These are phyloP conservation scores for Pestalotiopsis sp. DNA, from an alignment of 2,329 filamentous ascomycete genomes.

Conservation along the genomic window DNA sequence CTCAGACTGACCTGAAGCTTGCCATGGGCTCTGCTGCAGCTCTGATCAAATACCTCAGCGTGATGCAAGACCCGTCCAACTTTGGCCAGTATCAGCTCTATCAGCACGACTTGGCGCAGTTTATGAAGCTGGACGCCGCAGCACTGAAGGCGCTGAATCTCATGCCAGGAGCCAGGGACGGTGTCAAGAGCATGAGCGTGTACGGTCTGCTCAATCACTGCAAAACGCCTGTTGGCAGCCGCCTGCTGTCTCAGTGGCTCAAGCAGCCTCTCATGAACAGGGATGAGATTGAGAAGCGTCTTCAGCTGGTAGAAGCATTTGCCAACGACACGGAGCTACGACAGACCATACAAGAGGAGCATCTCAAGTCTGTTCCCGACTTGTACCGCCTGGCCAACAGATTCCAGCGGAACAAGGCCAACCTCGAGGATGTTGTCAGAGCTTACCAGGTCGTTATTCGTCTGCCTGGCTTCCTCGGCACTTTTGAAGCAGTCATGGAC, in stretches of 20 bases:
- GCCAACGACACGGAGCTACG: constrained; percentile 88
- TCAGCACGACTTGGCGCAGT: constrained; percentile 94
- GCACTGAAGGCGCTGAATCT: constrained; percentile 92
- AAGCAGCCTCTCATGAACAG: constrained; percentile 96
- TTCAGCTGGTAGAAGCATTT: constrained; percentile 94
- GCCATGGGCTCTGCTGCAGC: constrained; percentile 95
- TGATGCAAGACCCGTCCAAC: constrained; percentile 88
- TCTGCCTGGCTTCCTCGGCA: constrained; percentile 84
- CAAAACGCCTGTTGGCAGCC: constrained; percentile 91
- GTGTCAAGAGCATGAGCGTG: constrained; percentile 95
- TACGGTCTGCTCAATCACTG: constrained; percentile 95
- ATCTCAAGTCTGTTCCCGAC: constrained; percentile 89
- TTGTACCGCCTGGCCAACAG: constrained; percentile 91
- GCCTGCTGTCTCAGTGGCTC: constrained; percentile 90
- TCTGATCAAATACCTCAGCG: constrained; percentile 89
- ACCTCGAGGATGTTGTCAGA: constrained; percentile 90
- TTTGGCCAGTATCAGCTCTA: constrained; percentile 97
- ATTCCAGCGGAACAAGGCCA: constrained; percentile 89
- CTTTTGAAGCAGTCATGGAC: constrained; percentile 92
- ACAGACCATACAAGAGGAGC: constrained; percentile 96
- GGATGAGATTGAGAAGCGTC: constrained; percentile 83
- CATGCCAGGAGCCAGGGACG: constrained; percentile 93
- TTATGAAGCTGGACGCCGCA: constrained; percentile 97
- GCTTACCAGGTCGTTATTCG: constrained; percentile 94
- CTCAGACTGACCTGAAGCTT: constrained; percentile 89